Conservation (phyloP, 345 rosid genomes). For the Angophora floribunda region DNA sequence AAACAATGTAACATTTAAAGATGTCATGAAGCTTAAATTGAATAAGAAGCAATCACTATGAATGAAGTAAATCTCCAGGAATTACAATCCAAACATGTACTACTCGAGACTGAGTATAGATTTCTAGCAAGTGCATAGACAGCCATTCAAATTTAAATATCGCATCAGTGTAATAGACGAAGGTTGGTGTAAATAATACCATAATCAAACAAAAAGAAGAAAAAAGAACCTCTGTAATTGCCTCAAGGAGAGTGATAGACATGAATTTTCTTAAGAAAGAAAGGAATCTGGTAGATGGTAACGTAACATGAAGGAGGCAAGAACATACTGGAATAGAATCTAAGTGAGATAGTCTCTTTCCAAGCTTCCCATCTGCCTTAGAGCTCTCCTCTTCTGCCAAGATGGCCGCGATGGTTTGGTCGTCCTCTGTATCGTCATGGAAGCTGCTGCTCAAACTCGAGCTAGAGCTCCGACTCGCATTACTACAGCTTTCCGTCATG, state of each 20-base stretch:
- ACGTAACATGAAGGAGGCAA: not conserved
- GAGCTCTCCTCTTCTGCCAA: conserved; percentile 59
- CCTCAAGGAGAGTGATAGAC: not conserved
- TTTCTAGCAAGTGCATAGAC: not conserved
- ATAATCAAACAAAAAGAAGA: not conserved
- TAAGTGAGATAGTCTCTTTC: conserved; percentile 78
- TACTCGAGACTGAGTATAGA: not conserved
- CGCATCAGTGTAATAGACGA: not conserved
- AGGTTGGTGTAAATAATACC: not conserved
- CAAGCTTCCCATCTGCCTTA: conserved; percentile 39
- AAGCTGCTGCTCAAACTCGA: conserved; percentile 74
- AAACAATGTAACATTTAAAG: not conserved
- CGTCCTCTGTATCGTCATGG: conserved; percentile 75
- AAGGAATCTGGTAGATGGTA: not conserved
- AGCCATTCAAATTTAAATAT: not conserved
- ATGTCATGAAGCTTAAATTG: not conserved
- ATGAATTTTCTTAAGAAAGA: not conserved
- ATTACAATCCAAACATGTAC: not conserved
- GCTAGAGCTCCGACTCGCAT: conserved; percentile 71
- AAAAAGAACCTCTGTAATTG: not conserved
- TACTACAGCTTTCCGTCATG: conserved; percentile 40
- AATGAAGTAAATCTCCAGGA: not conserved
- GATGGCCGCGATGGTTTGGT: conserved; percentile 67
- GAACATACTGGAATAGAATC: conserved; percentile 75
- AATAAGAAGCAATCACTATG: not conserved